phyloP scores from a whole-genome alignment of 208 protist species.

The Acanthamoeba triangularis region DNA sequence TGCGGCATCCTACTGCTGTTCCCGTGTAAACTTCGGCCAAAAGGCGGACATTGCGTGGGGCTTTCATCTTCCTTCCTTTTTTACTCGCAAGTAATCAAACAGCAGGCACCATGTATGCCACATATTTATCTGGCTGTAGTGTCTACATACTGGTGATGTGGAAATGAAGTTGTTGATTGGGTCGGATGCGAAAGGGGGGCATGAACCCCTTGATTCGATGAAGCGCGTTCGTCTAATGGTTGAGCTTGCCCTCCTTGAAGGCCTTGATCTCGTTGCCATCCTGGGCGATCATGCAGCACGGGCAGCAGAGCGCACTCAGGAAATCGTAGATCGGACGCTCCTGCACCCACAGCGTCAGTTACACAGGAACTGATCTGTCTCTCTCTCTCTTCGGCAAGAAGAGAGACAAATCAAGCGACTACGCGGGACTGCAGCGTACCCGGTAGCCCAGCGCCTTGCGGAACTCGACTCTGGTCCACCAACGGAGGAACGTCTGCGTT shows the following conservation, averaged over 20 bases:
- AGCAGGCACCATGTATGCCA: too few species aligned
- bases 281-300: conserved; percentile 38
- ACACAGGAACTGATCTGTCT: not conserved
- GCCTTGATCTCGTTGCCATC: conserved; percentile 38
- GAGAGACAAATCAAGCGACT: not conserved
- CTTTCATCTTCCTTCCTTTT: too few species aligned
- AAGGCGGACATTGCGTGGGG: too few species aligned
- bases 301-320: not conserved
- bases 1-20: too few species aligned
- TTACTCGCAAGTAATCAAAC: too few species aligned
- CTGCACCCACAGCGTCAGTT: not conserved
- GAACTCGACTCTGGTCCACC: conserved; percentile 24
- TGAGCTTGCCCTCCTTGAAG: conserved; percentile 30
- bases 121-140: too few species aligned
- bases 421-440: not conserved
- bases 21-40: too few species aligned
- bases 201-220: too few species aligned
- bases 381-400: not conserved
- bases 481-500: not conserved
- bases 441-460: not conserved
- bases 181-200: too few species aligned
- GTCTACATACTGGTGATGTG: too few species aligned
- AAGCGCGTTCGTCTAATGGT: too few species aligned
- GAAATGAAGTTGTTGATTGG: too few species aligned
- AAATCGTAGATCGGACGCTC: conserved; percentile 14